Base-by-base conservation (phyloP, 1,284 basidiomycete genomes). In the Ceratobasidium sp. region DNA sequence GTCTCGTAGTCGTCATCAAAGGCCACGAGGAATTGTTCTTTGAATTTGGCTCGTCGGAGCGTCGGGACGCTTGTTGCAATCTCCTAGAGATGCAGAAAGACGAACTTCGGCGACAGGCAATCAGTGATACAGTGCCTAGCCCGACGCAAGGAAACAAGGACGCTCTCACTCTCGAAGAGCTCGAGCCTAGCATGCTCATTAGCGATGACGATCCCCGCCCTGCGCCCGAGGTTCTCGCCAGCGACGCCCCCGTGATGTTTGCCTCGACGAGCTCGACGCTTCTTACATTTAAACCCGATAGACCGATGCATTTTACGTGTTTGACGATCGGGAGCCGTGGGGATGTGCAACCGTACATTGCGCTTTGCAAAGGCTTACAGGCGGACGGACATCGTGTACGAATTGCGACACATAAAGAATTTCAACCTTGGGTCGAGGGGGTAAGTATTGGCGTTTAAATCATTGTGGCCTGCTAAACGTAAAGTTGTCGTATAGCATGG, bases 11-110 rank as follows among this genome's bases (percentile, higher is more conserved):
- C 73, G 91, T 97, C 67, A 89, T 99, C 76, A 92, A 92, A 77
- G 96, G 96, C 0, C 92, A 98, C 79, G 96, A 98, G 82, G 96
- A 99, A 79, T 84, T 99, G 1, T 99, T 98, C 83, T 91, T 98
- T 76, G 96, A 98, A 81, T 96, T 99, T 78, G 83, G 86, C 51
- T 89, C 89, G 11, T 85, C 88, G 72, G 88, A 92, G 66, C 89
- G 92, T 64, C 87, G 95, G 40, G 85, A 89, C 73, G 87, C 89
- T 3, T 94, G 96, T 77, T 85, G 91, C 18, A 80, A 80, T 3
- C 83, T 95, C 18, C 83, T 99, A 56, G 88, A 95, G 75, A 84
- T 86, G 40, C 92, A 95, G 79, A 87, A 95, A 78, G 94, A 96
- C 71, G 86, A 87, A 53, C 82, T 88, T n/a, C 84, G 85, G 72